These are phyloP conservation scores for Blumeriella jaapii DNA, from an alignment of 2,329 filamentous ascomycete genomes.

Conservation along the genomic window DNA sequence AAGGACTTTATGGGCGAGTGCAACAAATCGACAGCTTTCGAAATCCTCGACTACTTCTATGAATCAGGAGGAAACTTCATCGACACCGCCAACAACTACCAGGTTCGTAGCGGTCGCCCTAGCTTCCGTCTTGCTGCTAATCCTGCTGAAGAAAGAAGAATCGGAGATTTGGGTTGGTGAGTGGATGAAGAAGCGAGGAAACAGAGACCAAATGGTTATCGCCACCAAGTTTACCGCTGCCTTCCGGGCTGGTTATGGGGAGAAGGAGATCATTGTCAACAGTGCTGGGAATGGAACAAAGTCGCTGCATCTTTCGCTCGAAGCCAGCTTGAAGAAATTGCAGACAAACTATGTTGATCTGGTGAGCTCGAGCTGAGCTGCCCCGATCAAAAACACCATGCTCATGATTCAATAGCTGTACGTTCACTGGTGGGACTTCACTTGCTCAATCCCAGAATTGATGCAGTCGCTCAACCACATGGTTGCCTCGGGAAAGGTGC, in stretches of 20 bases:
- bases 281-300: constrained; percentile 50
- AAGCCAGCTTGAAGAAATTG: constrained; percentile 46
- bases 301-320: constrained; percentile 43
- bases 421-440: constrained; percentile 58
- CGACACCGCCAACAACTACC: constrained; percentile 59
- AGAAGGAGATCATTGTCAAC: constrained; percentile 32
- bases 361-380: constrained; percentile 26
- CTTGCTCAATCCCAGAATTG: constrained; percentile 51
- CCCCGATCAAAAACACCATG: background rate
- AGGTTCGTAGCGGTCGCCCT: constrained; percentile 7
- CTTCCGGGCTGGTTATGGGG: constrained; percentile 23
- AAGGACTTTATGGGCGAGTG: constrained; percentile 50
- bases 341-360: constrained; percentile 61
- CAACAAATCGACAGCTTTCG: constrained; percentile 45
- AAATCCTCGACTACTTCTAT: constrained; percentile 44
- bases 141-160: constrained; percentile 36
- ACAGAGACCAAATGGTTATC: constrained; percentile 53
- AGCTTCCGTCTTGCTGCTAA: background rate
- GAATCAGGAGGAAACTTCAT: constrained; percentile 55
- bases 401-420: constrained; percentile 34
- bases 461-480: constrained; percentile 58
- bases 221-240: constrained; percentile 44
- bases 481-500: constrained; percentile 48
- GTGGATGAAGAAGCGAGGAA: constrained; percentile 55
- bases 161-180: constrained; percentile 58